Conservation (phyloP, 495 filamentous ascomycete species). For the Acidiella bohemica region DNA sequence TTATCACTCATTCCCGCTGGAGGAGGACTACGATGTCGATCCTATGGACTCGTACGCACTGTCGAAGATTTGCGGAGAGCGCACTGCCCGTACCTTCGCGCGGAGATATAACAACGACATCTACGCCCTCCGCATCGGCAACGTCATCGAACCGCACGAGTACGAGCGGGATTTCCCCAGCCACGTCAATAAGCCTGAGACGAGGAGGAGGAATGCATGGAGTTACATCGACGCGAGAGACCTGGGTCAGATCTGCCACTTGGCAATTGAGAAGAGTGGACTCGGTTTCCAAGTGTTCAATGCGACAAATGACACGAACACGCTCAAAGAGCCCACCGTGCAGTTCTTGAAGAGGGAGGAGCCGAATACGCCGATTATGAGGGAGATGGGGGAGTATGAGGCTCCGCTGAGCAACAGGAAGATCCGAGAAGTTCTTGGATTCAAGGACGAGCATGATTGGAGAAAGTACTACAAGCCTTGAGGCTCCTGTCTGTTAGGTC, state of each 20-base stretch:
- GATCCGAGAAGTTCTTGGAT: slow-evolving; percentile 43
- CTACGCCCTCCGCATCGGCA: slow-evolving; percentile 45
- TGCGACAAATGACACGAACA: slow-evolving; percentile 47
- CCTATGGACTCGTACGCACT: slow-evolving; percentile 48
- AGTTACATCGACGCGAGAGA: slow-evolving; percentile 47
- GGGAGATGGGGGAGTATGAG: slow-evolving; percentile 42
- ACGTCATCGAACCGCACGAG: slow-evolving; percentile 46
- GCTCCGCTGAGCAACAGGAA: slow-evolving; percentile 47
- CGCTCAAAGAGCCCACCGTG: slow-evolving; percentile 32
- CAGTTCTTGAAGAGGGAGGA: slow-evolving; percentile 37
- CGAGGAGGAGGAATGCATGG: slow-evolving; percentile 44
- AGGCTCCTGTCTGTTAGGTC: too few species aligned
- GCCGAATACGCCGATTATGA: slow-evolving; percentile 36
- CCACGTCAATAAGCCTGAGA: slow-evolving; percentile 37
- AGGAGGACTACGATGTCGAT: slow-evolving; percentile 40
- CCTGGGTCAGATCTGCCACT: slow-evolving; percentile 44
- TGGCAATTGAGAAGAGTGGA: slow-evolving; percentile 35
- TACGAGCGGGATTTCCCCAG: slow-evolving; percentile 38
- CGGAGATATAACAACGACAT: slow-evolving; percentile 42
- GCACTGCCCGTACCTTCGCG: slow-evolving; percentile 41
- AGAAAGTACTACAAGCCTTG: slow-evolving; percentile 26
- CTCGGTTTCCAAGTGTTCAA: slow-evolving; percentile 50
- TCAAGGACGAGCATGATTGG: slow-evolving; percentile 44
- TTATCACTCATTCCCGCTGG: slow-evolving; percentile 42
- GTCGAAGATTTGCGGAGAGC: slow-evolving; percentile 45